Percentiles rank a stretch among this genome's conserved stretches.
Conservation (phyloP, 805 yeast species). For the Grigorovia humatica region DNA sequence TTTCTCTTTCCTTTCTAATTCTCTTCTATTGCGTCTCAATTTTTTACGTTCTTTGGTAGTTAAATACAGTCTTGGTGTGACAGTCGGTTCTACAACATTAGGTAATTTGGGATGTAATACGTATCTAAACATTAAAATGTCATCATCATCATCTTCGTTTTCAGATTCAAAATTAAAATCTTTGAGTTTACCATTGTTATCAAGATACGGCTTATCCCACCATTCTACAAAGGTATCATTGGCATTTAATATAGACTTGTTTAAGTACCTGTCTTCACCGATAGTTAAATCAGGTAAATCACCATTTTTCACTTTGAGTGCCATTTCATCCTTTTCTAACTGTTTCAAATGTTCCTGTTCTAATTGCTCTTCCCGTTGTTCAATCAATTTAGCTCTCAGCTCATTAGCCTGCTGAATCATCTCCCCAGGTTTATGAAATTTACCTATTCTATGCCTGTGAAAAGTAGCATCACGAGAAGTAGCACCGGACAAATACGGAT, state of each 20-base stretch:
- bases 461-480: neutral
- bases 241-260: slow-evolving; percentile 13
- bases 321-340: neutral
- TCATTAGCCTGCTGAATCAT: slow-evolving; percentile 9
- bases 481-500: slow-evolving; percentile 23
- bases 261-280: slow-evolving; percentile 46
- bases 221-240: slow-evolving; percentile 65
- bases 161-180: slow-evolving; percentile 9
- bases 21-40: slow-evolving; percentile 59
- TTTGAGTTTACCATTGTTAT: slow-evolving; percentile 30
- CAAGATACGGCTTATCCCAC: slow-evolving; percentile 70
- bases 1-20: slow-evolving; percentile 49
- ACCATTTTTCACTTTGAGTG: slow-evolving; percentile 31
- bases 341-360: slow-evolving; percentile 2
- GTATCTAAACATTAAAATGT: slow-evolving; percentile 43
- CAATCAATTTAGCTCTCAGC: slow-evolving; percentile 5
- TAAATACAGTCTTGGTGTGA: slow-evolving; percentile 41
- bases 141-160: slow-evolving; percentile 14
- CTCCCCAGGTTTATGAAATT: slow-evolving; percentile 52
- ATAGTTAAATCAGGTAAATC: slow-evolving; percentile 37
- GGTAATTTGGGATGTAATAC: slow-evolving; percentile 76
- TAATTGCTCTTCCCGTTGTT: slow-evolving; percentile 26
- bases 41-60: slow-evolving; percentile 73
- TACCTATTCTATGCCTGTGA: slow-evolving; percentile 8
- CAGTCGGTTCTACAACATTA: slow-evolving; percentile 39